These are phyloP conservation scores for Podosphaera fusca DNA, from an alignment of 2,329 filamentous ascomycete genomes.

Conservation along the genomic window DNA sequence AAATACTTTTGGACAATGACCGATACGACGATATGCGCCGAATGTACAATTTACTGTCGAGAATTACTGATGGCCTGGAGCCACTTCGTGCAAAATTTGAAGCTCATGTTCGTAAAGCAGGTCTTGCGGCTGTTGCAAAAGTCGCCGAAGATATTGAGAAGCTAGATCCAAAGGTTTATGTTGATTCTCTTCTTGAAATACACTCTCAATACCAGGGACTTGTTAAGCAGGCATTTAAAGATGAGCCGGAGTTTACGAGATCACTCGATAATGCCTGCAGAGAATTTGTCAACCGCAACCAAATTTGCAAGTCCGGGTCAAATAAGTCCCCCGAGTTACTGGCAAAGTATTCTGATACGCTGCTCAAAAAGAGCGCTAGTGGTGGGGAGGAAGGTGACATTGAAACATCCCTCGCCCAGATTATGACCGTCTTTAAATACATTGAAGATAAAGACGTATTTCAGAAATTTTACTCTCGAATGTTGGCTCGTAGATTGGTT, in stretches of 20 bases:
- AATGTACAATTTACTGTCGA: constrained; percentile 80
- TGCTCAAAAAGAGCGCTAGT: constrained; percentile 81
- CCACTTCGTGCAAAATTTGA: constrained; percentile 75
- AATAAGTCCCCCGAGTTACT: constrained; percentile 87
- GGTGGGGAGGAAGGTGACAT: constrained; percentile 85
- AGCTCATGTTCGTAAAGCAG: constrained; percentile 75
- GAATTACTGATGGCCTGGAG: constrained; percentile 79
- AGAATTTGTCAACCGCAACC: constrained; percentile 95
- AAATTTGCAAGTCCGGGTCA: constrained; percentile 79
- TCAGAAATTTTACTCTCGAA: constrained; percentile 97
- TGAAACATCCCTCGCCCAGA: constrained; percentile 67
- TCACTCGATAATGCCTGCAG: constrained; percentile 92
- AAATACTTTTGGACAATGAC: constrained; percentile 78
- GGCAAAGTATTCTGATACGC: constrained; percentile 81
- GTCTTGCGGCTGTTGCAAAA: constrained; percentile 72
- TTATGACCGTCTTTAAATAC: constrained; percentile 99
- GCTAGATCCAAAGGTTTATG: constrained; percentile 88
- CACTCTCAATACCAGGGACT: constrained; percentile 82
- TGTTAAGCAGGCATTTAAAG: constrained; percentile 78
- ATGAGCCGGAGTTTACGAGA: constrained; percentile 89
- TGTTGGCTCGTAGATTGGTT: constrained; percentile 83
- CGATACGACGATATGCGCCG: constrained; percentile 85
- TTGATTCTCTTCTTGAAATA: constrained; percentile 81
- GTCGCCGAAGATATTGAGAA: constrained; percentile 71
- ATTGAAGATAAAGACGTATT: constrained; percentile 99